Evolutionary conservation across 2,329 filamentous ascomycete genomes (phyloP).

Genomic region (Colletotrichum costaricense): DNA sequence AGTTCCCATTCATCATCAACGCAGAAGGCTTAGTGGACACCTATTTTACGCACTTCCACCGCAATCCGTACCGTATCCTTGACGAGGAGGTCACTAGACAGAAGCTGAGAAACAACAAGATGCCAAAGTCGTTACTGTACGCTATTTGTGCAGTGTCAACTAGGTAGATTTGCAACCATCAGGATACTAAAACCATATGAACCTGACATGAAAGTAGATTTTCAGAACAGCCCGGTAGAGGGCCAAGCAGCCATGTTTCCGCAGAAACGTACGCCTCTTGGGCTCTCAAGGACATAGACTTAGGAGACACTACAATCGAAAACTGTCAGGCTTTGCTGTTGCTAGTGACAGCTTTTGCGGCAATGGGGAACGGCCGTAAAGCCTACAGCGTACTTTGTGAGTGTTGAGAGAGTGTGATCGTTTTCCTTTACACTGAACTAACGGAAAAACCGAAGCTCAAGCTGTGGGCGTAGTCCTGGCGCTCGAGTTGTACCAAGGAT

Average conservation of each 20-base stretch:
- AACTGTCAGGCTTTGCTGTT: conserved; percentile 22
- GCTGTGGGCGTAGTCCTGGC: conserved; percentile 19
- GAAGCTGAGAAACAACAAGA: conserved; percentile 18
- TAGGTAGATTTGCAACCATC: not conserved
- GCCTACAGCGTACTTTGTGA: conserved; percentile 17
- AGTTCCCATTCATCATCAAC: conserved; percentile 13
- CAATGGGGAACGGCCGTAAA: conserved; percentile 14
- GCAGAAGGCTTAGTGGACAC: conserved; percentile 22
- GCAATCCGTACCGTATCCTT: conserved; percentile 22
- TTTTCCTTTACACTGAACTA: not conserved
- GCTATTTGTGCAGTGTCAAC: conserved; percentile 27
- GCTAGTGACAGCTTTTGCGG: conserved; percentile 9
- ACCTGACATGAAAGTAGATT: conserved; percentile 1
- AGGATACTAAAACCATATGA: accelerated
- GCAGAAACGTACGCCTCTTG: conserved; percentile 21
- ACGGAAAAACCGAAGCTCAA: not conserved
- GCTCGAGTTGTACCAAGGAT: conserved; percentile 7
- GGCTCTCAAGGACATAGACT: conserved; percentile 21
- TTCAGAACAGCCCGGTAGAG: conserved; percentile 7
- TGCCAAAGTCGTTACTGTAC: conserved; percentile 13
- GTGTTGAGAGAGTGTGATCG: not conserved
- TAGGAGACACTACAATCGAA: not conserved
- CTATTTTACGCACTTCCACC: conserved; percentile 26
- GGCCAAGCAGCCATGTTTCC: conserved; percentile 24
- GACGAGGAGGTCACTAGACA: conserved; percentile 7